Percentiles rank a stretch among this genome's conserved stretches.
phyloP scores from a whole-genome alignment of 2,329 filamentous ascomycete genomes.

The Stylonectria norvegica region DNA sequence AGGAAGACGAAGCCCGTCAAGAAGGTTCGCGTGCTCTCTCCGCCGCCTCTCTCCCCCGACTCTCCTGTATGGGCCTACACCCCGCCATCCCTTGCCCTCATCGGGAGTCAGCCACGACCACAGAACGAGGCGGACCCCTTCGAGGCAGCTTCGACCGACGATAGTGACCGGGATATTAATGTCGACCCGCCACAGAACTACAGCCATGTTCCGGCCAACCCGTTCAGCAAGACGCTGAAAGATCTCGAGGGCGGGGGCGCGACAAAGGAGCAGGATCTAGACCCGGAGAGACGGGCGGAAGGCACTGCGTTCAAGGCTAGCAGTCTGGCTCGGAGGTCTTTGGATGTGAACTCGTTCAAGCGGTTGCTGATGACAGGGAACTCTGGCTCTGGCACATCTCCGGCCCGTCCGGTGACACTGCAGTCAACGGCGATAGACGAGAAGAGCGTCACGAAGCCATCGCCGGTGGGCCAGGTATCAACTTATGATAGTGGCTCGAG shows the following conservation, averaged over 20 bases:
- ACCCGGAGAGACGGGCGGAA: constrained; percentile 30
- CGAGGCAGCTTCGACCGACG: constrained; percentile 25
- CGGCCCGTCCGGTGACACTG: constrained; percentile 6
- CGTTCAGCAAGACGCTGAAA: constrained; percentile 55
- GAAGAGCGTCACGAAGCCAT: constrained; percentile 11
- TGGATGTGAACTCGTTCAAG: constrained; percentile 78
- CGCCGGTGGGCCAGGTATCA: constrained; percentile 13
- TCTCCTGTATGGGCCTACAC: constrained; percentile 38
- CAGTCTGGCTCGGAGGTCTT: constrained; percentile 39
- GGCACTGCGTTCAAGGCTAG: constrained; percentile 32
- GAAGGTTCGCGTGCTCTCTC: constrained; percentile 65
- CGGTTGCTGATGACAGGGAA: constrained; percentile 72
- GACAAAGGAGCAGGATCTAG: constrained; percentile 30
- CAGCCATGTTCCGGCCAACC: constrained; percentile 30
- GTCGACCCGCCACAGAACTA: constrained; percentile 22
- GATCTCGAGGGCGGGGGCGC: constrained; percentile 48
- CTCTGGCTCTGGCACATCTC: constrained; percentile 30
- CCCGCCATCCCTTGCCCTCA: constrained; percentile 28
- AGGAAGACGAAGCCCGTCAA: constrained; percentile 55
- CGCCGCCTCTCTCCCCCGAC: constrained; percentile 58
- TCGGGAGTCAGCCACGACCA: constrained; percentile 22
- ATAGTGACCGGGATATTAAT: constrained; percentile 27
- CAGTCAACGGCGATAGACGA: constrained; percentile 9
- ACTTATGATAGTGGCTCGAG: constrained; percentile 17
- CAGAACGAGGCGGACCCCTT: constrained; percentile 32